Percentiles rank a stretch among this genome's conserved stretches.
These are phyloP conservation scores for Leccinum aurantiacum DNA, from an alignment of 768 basidiomycete species.

Conservation along the genomic window DNA sequence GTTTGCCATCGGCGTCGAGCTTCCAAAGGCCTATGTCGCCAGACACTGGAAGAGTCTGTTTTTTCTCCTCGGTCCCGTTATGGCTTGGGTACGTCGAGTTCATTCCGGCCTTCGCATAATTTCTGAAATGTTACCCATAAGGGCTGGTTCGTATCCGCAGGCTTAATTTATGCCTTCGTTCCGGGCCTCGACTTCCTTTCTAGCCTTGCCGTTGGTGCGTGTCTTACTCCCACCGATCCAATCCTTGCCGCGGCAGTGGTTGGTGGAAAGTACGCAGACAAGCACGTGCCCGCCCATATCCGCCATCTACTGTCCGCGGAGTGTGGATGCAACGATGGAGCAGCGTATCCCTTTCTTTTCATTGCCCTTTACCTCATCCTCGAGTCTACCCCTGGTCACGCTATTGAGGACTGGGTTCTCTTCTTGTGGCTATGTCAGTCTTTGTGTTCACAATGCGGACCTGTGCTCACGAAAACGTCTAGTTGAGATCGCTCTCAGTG, in stretches of 20 bases:
- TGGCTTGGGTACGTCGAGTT: slow-evolving; percentile 69
- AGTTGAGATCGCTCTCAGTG: slow-evolving; percentile 81
- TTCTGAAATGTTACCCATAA: slow-evolving; percentile 28
- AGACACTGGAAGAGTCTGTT: slow-evolving; percentile 91
- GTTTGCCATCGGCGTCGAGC: slow-evolving; percentile 96
- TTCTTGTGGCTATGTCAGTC: slow-evolving; percentile 81
- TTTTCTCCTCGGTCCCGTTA: slow-evolving; percentile 78
- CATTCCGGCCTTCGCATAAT: not conserved
- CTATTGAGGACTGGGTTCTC: slow-evolving; percentile 87
- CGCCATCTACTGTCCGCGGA: slow-evolving; percentile 68
- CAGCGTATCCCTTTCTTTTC: slow-evolving; percentile 92
- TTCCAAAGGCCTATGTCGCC: slow-evolving; percentile 93
- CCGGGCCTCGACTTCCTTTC: slow-evolving; percentile 89
- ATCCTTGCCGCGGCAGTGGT: slow-evolving; percentile 52
- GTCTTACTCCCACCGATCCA: slow-evolving; percentile 80
- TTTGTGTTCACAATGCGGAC: slow-evolving; percentile 1
- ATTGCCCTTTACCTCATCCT: slow-evolving; percentile 85
- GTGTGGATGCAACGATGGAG: slow-evolving; percentile 95
- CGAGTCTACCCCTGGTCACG: slow-evolving; percentile 57
- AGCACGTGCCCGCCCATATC: slow-evolving; percentile 89
- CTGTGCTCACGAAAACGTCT: slow-evolving; percentile 12
- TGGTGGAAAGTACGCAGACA: slow-evolving; percentile 96
- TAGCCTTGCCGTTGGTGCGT: slow-evolving; percentile 86
- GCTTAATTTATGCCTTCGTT: slow-evolving; percentile 87
- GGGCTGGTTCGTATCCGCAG: slow-evolving; percentile 96